Conservation (phyloP, 257 asterid species). For the Capsicum pubescens region DNA sequence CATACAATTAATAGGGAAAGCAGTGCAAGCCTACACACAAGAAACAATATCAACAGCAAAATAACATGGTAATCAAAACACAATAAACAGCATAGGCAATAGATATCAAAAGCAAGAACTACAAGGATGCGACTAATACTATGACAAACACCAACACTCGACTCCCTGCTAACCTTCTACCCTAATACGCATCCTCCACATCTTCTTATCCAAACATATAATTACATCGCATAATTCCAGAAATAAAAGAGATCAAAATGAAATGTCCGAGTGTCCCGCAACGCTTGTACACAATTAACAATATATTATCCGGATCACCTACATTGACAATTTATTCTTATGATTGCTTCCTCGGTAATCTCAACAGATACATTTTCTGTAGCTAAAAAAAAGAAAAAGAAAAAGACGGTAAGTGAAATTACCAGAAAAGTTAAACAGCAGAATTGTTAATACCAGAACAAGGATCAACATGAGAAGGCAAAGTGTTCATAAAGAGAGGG, state of each 20-base stretch:
- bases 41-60: too few species aligned
- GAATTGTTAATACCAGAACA: slow-evolving; percentile 47
- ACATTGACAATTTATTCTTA: neutral
- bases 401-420: neutral
- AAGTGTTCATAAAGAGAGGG: slow-evolving; percentile 72
- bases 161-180: too few species aligned
- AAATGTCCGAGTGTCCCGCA: neutral
- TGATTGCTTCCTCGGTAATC: neutral
- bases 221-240: neutral
- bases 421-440: slow-evolving; percentile 36
- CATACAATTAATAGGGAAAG: too few species aligned
- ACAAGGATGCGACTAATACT: too few species aligned
- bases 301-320: neutral
- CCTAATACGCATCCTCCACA: too few species aligned
- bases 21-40: too few species aligned
- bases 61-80: too few species aligned
- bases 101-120: too few species aligned
- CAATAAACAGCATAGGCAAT: too few species aligned
- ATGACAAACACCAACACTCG: too few species aligned
- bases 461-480: slow-evolving; percentile 47
- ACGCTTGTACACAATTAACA: neutral
- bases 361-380: too few species aligned
- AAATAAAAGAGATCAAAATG: neutral
- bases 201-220: neutral
- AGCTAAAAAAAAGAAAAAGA: neutral